Conservation (phyloP, 2,329 filamentous ascomycete species). For the Thelonectria discophora region DNA sequence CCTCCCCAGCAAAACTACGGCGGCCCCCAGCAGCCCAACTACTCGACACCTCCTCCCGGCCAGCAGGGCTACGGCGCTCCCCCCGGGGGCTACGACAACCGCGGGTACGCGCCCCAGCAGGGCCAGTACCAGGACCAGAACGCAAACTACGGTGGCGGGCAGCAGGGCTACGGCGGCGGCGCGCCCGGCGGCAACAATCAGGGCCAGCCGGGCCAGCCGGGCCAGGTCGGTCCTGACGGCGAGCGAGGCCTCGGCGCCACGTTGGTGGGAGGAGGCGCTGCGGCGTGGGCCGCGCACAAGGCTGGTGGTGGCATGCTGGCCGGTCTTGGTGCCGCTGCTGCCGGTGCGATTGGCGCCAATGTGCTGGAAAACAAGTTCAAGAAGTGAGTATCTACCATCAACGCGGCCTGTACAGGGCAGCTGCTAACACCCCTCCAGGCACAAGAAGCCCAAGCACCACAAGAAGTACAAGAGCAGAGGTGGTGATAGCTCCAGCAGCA, state of each 20-base stretch:
- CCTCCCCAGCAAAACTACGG: slow-evolving; percentile 35
- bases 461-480: slow-evolving; percentile 41
- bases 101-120: slow-evolving; percentile 36
- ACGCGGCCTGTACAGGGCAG: not conserved
- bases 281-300: slow-evolving; percentile 63
- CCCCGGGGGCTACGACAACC: slow-evolving; percentile 33
- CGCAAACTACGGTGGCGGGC: slow-evolving; percentile 29
- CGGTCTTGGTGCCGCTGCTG: slow-evolving; percentile 59
- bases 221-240: slow-evolving; percentile 47
- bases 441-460: slow-evolving; percentile 48
- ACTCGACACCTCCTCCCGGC: slow-evolving; percentile 36
- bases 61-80: slow-evolving; percentile 37
- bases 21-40: slow-evolving; percentile 41
- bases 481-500: slow-evolving; percentile 33
- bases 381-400: slow-evolving; percentile 30
- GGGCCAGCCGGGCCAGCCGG: slow-evolving; percentile 37
- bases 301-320: slow-evolving; percentile 62
- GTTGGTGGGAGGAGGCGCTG: slow-evolving; percentile 61
- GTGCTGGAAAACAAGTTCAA: slow-evolving; percentile 56
- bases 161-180: slow-evolving; percentile 31
- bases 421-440: slow-evolving; percentile 31
- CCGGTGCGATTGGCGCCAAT: slow-evolving; percentile 65
- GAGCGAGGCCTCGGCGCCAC: slow-evolving; percentile 67
- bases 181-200: not conserved
- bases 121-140: slow-evolving; percentile 38